Conservation (phyloP, 768 basidiomycete species). For the Tubosaeta brunneosetosa region DNA sequence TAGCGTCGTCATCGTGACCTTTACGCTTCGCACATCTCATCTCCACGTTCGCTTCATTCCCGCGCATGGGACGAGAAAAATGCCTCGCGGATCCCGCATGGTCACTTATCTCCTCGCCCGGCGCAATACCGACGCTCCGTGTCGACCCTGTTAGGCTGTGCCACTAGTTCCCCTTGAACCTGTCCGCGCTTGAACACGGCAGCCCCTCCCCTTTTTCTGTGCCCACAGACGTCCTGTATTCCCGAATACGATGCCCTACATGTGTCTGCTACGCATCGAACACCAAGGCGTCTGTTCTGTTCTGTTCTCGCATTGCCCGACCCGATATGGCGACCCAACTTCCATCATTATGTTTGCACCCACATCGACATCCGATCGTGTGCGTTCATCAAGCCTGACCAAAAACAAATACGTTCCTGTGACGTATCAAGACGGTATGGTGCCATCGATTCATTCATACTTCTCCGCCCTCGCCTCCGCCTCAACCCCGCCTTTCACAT, state of each 20-base stretch:
- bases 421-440: slow-evolving; percentile 20
- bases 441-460: slow-evolving; percentile 9
- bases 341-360: slow-evolving; percentile 1
- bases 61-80: slow-evolving; percentile 15
- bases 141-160: slow-evolving; percentile 16
- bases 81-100: slow-evolving; percentile 30
- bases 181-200: slow-evolving; percentile 7
- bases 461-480: slow-evolving; percentile 23
- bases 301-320: slow-evolving; percentile 1
- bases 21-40: slow-evolving; percentile 4
- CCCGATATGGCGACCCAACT: neutral
- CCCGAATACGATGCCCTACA: neutral
- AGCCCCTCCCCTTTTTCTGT: neutral
- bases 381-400: neutral
- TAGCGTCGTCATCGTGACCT: slow-evolving; percentile 23
- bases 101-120: slow-evolving; percentile 14
- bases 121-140: slow-evolving; percentile 17
- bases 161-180: slow-evolving; percentile 11
- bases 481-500: slow-evolving; percentile 25
- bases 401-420: slow-evolving; percentile 22
- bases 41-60: slow-evolving; percentile 27
- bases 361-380: slow-evolving; percentile 21
- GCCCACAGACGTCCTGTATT: neutral
- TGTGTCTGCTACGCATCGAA: neutral
- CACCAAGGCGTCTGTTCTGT: neutral